Evolutionary conservation across 768 basidiomycete species (phyloP).

Genomic region (Cystofilobasidium bisporidii): DNA sequence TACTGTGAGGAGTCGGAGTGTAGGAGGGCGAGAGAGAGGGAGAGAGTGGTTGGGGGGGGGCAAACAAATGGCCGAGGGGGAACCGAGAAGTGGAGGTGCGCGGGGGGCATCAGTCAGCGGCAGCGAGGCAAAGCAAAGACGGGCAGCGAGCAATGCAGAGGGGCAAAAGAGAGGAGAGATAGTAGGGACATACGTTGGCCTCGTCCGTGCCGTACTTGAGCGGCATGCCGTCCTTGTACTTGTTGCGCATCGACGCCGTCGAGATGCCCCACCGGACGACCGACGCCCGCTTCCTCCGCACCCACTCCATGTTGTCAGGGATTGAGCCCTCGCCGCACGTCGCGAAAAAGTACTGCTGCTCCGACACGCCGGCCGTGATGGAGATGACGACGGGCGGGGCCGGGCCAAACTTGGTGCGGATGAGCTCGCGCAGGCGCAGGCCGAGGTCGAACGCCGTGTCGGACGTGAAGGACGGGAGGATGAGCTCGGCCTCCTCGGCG

Average conservation of each 20-base stretch:
- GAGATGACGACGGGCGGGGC: conserved; percentile 13
- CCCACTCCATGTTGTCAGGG: conserved; percentile 9
- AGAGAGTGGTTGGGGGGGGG: too few relatives aligned
- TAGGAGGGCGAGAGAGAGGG: neutral
- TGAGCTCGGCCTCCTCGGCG: conserved; percentile 9
- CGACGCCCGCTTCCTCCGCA: neutral
- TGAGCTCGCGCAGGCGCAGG: neutral
- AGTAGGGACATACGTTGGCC: neutral
- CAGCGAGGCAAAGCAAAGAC: neutral
- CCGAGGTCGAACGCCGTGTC: conserved; percentile 19
- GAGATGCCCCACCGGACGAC: conserved; percentile 8
- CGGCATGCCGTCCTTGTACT: conserved; percentile 17
- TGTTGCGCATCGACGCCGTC: conserved; percentile 1
- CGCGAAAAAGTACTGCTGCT: conserved; percentile 23
- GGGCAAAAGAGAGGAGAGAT: too few relatives aligned
- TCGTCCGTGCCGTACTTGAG: conserved; percentile 8
- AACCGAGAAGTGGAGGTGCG: too few relatives aligned
- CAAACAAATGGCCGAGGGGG: too few relatives aligned
- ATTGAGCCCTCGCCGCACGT: conserved; percentile 4
- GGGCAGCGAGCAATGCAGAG: too few relatives aligned
- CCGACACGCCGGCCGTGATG: conserved; percentile 18
- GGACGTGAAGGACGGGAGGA: conserved; percentile 22
- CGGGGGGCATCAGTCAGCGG: too few relatives aligned
- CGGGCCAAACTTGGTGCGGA: neutral
- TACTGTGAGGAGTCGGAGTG: conserved; percentile 3